Percentiles rank a stretch among this genome's conserved stretches.
These are phyloP conservation scores for Trichoderma asperelloides DNA, from an alignment of 495 filamentous ascomycete genomes.

Conservation along the genomic window DNA sequence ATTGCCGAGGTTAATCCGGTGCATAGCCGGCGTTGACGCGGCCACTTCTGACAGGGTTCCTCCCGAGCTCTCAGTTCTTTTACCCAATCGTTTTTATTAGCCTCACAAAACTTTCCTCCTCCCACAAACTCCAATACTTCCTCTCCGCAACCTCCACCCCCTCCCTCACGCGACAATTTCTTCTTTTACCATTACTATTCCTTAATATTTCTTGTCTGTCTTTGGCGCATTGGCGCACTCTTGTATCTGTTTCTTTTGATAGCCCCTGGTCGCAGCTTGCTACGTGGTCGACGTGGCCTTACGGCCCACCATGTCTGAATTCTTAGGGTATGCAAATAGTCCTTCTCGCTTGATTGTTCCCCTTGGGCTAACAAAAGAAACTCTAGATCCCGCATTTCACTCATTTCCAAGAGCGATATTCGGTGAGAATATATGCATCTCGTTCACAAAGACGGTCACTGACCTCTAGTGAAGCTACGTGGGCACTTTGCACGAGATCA, in stretches of 20 bases:
- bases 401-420: slow-evolving; percentile 97
- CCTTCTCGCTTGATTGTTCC: background rate
- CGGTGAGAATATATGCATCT: slow-evolving; percentile 41
- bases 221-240: background rate
- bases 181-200: background rate
- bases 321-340: slow-evolving; percentile 33
- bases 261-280: background rate
- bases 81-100: slow-evolving; percentile 3
- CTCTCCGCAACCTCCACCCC: slow-evolving; percentile 3
- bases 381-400: slow-evolving; percentile 62
- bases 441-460: slow-evolving; percentile 9
- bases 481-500: slow-evolving; percentile 93
- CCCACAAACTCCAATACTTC: background rate
- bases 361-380: slow-evolving; percentile 4
- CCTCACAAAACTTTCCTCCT: slow-evolving; percentile 10
- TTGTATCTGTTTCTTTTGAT: background rate
- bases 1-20: background rate
- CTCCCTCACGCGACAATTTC: background rate
- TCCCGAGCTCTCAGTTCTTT: background rate
- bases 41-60: background rate
- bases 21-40: background rate
- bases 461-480: slow-evolving; percentile 60
- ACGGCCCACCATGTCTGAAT: slow-evolving; percentile 39
- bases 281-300: slow-evolving; percentile 14
- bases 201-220: background rate